A percentile compares a stretch with the other conserved stretches of the same genome.
Evolutionary conservation across 2,329 filamentous ascomycete species (phyloP).

Genomic region (Fusarium nematophilum): DNA sequence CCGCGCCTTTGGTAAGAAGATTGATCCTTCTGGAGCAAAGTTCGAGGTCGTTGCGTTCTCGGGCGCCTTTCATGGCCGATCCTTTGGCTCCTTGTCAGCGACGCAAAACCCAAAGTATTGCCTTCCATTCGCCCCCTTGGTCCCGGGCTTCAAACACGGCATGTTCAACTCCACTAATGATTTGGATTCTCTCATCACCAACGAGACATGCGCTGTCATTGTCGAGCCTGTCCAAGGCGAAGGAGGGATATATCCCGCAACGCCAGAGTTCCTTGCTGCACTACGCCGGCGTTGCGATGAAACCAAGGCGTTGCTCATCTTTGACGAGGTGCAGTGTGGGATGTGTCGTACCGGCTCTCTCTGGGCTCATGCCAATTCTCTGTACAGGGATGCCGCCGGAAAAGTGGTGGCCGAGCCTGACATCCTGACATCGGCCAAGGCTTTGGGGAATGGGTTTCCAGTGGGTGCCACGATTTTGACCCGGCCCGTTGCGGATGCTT

Average conservation of each 20-base stretch:
- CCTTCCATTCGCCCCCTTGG: constrained; percentile 3
- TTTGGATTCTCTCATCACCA: constrained; percentile 7
- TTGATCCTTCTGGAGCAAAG: constrained; percentile 2
- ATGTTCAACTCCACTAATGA: not conserved
- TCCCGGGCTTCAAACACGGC: constrained; percentile 9
- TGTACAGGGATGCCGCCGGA: not conserved
- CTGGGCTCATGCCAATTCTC: constrained; percentile 11
- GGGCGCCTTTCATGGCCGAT: constrained; percentile 8
- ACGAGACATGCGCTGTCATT: constrained; percentile 7
- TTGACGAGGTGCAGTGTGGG: constrained; percentile 3
- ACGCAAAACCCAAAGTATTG: constrained; percentile 12
- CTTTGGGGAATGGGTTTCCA: constrained; percentile 4
- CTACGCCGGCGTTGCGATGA: constrained; percentile 3
- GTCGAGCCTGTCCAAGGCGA: constrained; percentile 11
- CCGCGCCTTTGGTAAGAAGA: constrained; percentile 1
- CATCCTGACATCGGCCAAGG: constrained; percentile 8
- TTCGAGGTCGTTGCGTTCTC: constrained; percentile 2
- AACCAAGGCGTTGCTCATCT: constrained; percentile 2
- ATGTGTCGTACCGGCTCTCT: not conserved
- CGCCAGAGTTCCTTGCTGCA: constrained; percentile 3
- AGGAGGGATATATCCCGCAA: constrained; percentile 7
- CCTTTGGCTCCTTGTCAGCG: constrained; percentile 8
- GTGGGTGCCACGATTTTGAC: constrained; percentile 11
- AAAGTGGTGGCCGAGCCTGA: constrained; percentile 10
- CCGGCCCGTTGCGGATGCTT: not conserved